Conservation (phyloP, 148 eudicot genomes). For the Selenicereus undatus region DNA sequence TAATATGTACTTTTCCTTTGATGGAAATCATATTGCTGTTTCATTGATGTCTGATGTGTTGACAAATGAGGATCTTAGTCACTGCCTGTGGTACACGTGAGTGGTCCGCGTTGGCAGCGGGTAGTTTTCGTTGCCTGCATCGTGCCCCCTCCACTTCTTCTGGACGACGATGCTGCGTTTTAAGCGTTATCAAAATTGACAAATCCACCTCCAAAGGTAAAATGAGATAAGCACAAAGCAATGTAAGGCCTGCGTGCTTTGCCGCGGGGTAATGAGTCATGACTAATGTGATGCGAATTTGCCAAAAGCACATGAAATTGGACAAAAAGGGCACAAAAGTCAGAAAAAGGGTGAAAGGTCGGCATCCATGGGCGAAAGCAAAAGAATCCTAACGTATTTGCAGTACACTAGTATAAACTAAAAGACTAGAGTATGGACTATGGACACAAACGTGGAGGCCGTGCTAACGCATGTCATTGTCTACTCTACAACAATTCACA, state of each 20-base stretch:
- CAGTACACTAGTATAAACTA: not conserved
- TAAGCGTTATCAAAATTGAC: not conserved
- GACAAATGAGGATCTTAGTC: too few species aligned
- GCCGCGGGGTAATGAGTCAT: not conserved
- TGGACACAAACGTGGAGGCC: not conserved
- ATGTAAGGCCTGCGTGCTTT: not conserved
- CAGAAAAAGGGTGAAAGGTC: not conserved
- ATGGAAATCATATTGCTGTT: too few species aligned
- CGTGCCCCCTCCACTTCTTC: not conserved
- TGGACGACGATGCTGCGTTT: not conserved
- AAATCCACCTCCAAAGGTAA: not conserved
- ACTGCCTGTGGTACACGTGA: not conserved
- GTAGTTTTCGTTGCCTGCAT: not conserved
- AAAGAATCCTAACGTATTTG: not conserved
- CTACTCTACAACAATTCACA: too few species aligned
- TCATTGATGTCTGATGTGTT: not conserved
- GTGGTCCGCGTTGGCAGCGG: not conserved
- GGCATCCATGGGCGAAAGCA: not conserved
- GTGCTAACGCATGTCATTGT: not conserved
- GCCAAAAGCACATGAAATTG: not conserved
- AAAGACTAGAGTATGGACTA: too few species aligned
- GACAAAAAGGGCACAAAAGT: not conserved
- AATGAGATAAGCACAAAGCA: too few species aligned
- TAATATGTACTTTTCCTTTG: too few species aligned
- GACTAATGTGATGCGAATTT: not conserved